Evolutionary conservation across 1,284 basidiomycete species (phyloP).

Genomic region (Puccinia horiana): DNA sequence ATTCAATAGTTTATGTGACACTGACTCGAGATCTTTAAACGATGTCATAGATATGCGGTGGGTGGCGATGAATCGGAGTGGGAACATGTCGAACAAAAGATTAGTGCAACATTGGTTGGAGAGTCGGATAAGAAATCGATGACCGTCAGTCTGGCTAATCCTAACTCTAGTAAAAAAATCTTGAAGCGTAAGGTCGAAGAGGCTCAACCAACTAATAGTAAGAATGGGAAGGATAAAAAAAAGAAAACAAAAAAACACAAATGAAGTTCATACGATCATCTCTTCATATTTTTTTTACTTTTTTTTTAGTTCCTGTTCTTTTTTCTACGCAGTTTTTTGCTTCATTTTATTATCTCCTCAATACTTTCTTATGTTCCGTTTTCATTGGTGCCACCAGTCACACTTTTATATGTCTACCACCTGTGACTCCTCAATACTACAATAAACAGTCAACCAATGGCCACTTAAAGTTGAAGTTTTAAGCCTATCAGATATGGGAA

Average conservation of each 20-base stretch:
- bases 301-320: background rate
- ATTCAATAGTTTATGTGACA: background rate
- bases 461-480: background rate
- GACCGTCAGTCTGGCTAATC: conserved; percentile 41
- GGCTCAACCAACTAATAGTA: background rate
- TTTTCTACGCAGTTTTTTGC: background rate
- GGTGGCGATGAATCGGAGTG: conserved; percentile 45
- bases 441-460: background rate
- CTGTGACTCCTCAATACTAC: background rate
- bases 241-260: conserved; percentile 29
- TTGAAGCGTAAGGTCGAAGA: conserved; percentile 38
- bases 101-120: conserved; percentile 28
- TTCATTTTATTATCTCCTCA: background rate
- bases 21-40: background rate
- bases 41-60: conserved; percentile 30
- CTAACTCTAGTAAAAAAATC: conserved; percentile 25
- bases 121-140: conserved; percentile 7
- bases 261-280: background rate
- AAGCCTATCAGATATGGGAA: background rate
- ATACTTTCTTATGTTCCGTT: background rate
- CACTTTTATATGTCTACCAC: background rate
- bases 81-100: conserved; percentile 42
- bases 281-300: background rate
- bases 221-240: conserved; percentile 21
- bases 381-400: no score